Conservation (phyloP, 129 eudicot species). For the Apium graveolens region DNA sequence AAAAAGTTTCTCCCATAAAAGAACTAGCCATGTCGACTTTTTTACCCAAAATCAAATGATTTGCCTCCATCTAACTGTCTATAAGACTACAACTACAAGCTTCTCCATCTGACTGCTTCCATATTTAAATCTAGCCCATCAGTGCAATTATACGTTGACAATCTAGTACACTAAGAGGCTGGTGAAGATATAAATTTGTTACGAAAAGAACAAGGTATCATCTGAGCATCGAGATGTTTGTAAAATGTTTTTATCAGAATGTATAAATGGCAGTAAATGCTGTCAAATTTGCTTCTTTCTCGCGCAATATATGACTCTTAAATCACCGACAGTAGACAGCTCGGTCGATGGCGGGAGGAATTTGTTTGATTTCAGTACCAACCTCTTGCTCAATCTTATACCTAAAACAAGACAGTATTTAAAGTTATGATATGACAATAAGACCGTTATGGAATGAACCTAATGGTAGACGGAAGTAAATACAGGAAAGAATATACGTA, state of each 20-base stretch:
- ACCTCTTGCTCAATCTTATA: slow-evolving; percentile 11
- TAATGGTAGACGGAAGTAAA: not conserved
- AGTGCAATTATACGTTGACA: not conserved
- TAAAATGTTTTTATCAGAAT: not conserved
- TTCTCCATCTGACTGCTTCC: not conserved
- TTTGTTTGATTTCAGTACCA: slow-evolving; percentile 7
- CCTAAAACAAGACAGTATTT: not conserved
- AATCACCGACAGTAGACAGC: slow-evolving; percentile 3
- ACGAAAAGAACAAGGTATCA: not conserved
- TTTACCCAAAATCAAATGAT: not conserved
- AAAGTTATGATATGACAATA: not conserved
- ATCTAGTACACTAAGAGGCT: not conserved
- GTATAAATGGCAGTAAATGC: not conserved
- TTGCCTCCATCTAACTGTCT: not conserved
- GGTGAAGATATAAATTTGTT: not conserved
- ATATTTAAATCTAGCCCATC: not conserved
- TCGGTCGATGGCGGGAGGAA: slow-evolving; percentile 7
- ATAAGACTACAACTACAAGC: not conserved
- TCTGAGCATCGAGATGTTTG: not conserved
- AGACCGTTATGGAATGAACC: not conserved
- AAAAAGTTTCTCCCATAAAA: no score
- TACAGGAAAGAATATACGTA: not conserved
- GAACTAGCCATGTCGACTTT: no score
- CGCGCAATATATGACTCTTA: not conserved
- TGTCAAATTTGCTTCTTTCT: not conserved